Percentiles rank a stretch among this genome's conserved stretches.
phyloP scores from a whole-genome alignment of 495 filamentous ascomycete species.

The Polyplosphaeria fusca region DNA sequence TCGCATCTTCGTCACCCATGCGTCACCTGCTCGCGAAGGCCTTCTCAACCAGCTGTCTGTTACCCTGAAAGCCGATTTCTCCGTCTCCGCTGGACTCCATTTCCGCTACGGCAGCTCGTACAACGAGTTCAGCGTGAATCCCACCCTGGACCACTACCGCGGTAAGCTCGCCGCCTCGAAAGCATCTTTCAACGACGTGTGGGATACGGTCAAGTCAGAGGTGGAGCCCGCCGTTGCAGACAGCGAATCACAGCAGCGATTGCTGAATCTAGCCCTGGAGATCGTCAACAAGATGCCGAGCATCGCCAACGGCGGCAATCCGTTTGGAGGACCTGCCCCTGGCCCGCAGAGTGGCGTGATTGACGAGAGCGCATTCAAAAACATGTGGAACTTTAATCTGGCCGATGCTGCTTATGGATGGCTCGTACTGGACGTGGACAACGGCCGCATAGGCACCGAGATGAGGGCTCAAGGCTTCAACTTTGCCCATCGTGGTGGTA shows the following conservation, averaged over 20 bases:
- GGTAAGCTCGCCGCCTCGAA: conserved; percentile 99
- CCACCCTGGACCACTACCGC: conserved; percentile 95
- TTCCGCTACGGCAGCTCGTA: conserved; percentile 99
- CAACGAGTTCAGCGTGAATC: conserved; percentile 99
- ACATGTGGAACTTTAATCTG: conserved; percentile 99
- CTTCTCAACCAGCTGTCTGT: conserved; percentile 98
- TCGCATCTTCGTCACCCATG: conserved; percentile 96
- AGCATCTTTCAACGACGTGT: conserved; percentile 98
- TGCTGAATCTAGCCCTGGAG: conserved; percentile 82
- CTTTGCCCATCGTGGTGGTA: conserved; percentile 84
- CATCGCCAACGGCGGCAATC: conserved; percentile 90
- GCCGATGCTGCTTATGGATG: conserved; percentile 97
- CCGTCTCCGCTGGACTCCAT: conserved; percentile 93
- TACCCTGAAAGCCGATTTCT: conserved; percentile 97
- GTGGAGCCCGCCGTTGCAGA: conserved; percentile 89
- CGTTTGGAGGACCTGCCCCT: conserved; percentile 84
- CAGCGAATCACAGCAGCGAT: conserved; percentile 86
- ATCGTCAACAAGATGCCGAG: conserved; percentile 96
- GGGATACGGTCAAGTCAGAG: conserved; percentile 96
- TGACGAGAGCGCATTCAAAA: conserved; percentile 99
- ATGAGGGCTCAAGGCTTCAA: conserved; percentile 99
- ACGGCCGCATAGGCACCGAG: conserved; percentile 91
- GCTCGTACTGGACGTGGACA: conserved; percentile 89
- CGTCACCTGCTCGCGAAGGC: conserved; percentile 93
- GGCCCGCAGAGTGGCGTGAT: conserved; percentile 79